These are phyloP conservation scores for Alternaria sp. DNA, from an alignment of 2,329 filamentous ascomycete species.

Conservation along the genomic window DNA sequence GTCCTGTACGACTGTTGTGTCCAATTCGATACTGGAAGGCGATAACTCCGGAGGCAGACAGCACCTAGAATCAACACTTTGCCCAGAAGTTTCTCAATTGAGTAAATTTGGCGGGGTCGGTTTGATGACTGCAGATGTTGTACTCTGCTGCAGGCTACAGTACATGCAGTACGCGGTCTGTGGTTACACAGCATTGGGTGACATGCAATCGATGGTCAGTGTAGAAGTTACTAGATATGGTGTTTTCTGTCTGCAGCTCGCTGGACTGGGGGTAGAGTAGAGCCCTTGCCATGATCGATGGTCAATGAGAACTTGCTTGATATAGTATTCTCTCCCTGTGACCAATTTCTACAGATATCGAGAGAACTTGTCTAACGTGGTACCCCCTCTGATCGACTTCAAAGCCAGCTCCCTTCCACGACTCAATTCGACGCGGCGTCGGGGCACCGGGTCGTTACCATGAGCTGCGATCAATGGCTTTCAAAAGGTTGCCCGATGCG, in stretches of 20 bases:
- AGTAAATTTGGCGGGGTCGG: not conserved
- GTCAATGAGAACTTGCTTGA: not conserved
- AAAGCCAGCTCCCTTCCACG: not conserved
- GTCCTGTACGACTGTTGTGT: not conserved
- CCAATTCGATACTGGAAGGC: not conserved
- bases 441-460: not conserved
- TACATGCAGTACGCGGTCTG: not conserved
- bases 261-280: not conserved
- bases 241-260: not conserved
- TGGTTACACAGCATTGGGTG: no score
- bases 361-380: not conserved
- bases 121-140: not conserved
- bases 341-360: not conserved
- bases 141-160: not conserved
- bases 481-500: not conserved
- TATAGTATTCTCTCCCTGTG: not conserved
- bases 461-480: not conserved
- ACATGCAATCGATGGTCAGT: not conserved
- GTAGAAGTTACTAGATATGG: not conserved
- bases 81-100: not conserved
- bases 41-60: not conserved
- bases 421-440: not conserved
- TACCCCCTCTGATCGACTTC: not conserved
- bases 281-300: not conserved
- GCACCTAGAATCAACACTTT: not conserved